These are phyloP conservation scores for Puccinia triticina DNA, from an alignment of 1,284 basidiomycete species.

Conservation along the genomic window DNA sequence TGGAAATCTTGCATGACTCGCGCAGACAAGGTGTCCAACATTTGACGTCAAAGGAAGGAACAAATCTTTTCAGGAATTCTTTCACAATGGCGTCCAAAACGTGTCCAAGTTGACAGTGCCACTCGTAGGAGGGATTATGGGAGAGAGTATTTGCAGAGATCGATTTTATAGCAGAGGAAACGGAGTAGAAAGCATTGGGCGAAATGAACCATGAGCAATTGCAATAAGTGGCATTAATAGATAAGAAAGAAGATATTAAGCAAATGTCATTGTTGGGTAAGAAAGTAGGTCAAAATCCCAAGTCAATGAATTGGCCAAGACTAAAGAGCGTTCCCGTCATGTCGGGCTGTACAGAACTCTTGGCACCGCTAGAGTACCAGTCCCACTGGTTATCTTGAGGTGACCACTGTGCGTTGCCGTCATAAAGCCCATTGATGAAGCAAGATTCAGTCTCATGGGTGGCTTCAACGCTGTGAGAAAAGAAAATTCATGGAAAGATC, in stretches of 20 bases:
- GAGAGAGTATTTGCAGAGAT: too few species aligned
- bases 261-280: neutral
- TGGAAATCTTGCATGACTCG: neutral
- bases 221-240: neutral
- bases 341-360: slow-evolving; percentile 6
- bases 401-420: too few species aligned
- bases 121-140: neutral
- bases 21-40: too few species aligned
- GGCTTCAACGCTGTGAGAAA: too few species aligned
- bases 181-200: neutral
- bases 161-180: neutral
- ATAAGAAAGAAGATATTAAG: neutral
- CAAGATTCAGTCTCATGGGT: neutral
- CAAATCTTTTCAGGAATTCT: neutral
- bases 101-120: neutral
- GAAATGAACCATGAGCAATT: neutral
- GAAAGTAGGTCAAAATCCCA: neutral
- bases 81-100: neutral
- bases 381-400: too few species aligned
- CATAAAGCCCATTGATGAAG: too few species aligned
- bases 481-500: too few species aligned
- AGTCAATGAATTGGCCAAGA: too few species aligned
- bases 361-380: neutral
- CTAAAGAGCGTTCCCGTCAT: slow-evolving; percentile 12
- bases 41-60: neutral